Evolutionary conservation across 345 rosid genomes (phyloP), one percentile per base, ranked within the genome.

Genomic region (Eucalyptus tenuipes): DNA sequence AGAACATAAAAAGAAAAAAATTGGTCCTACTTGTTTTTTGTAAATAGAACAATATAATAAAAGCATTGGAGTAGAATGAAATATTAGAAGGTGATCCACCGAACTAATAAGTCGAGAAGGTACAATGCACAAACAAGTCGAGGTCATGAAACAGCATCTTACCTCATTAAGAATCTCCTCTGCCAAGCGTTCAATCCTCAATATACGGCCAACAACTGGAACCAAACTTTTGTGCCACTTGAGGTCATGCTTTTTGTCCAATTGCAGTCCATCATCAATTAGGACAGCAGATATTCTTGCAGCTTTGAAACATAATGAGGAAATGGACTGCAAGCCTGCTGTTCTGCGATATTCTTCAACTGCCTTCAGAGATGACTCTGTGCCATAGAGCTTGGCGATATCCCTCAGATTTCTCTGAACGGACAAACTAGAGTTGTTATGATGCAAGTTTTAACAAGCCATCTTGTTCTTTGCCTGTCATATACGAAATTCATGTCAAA

Each of bases 201-300:
- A 91, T 15, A 98, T 93, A 75, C 97, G 93, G 91, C 98, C 98
- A 88, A 96, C 97, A 91, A 91, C 93, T 7, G 98, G 96, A 89
- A 92, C 94, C 88, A 91, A 92, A 88, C 29, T 57, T 90, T 75
- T 92, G 50, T 96, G 99, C 99, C 99, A 98, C 9, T 92, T 92
- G 52, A 97, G 53, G 88, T 93, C 95, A 86, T 90, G 97, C 91
- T 87, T 96, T 90, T 95, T 95, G 90, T 98, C 98, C 90, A 96
- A 93, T 88, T 92, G 92, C 87, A 98, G 88, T 85, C 99, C 99
- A 91, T 98, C 99, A 88, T 98, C 99, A 80, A 98, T 92, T 68
- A 98, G 95, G 27, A 95, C n/a, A 44, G 94, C 97, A 91, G 99
- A 92, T 89, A 98, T 95, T 86, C 93, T 88, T 6, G 98, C 95